These are phyloP conservation scores for Rosa rugosa DNA, from an alignment of 306 rosid genomes.

Conservation along the genomic window DNA sequence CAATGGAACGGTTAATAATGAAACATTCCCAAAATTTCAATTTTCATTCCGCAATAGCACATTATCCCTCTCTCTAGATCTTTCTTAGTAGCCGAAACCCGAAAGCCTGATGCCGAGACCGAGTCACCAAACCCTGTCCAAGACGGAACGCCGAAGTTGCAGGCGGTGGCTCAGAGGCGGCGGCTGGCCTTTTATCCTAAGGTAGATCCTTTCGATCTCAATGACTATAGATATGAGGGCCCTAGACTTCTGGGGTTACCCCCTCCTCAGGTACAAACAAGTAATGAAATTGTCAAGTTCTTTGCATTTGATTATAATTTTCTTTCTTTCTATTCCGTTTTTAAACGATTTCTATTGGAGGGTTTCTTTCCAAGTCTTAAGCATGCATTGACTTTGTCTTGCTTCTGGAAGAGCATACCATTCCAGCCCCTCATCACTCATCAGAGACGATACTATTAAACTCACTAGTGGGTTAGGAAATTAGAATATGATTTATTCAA, in stretches of 20 bases:
- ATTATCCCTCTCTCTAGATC: background rate
- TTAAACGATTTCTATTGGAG: background rate
- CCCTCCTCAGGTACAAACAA: background rate
- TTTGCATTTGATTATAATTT: no score
- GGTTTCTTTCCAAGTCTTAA: background rate
- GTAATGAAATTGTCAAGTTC: background rate
- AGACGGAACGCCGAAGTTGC: background rate
- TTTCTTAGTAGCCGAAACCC: background rate
- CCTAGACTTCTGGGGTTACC: background rate
- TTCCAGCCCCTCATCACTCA: background rate
- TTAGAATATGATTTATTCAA: background rate
- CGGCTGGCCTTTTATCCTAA: background rate
- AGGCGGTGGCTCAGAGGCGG: background rate
- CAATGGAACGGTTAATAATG: no score
- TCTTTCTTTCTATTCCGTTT: background rate
- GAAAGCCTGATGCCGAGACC: background rate
- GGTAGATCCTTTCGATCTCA: background rate
- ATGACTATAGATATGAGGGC: background rate
- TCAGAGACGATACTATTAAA: background rate
- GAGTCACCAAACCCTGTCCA: background rate
- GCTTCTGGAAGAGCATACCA: background rate
- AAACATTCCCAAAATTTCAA: no score
- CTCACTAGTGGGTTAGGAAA: conserved; percentile 3
- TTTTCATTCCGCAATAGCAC: no score
- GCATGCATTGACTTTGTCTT: conserved; percentile 1